Conservation (phyloP, 2,329 filamentous ascomycete species). For the Erysiphe neolycopersici region DNA sequence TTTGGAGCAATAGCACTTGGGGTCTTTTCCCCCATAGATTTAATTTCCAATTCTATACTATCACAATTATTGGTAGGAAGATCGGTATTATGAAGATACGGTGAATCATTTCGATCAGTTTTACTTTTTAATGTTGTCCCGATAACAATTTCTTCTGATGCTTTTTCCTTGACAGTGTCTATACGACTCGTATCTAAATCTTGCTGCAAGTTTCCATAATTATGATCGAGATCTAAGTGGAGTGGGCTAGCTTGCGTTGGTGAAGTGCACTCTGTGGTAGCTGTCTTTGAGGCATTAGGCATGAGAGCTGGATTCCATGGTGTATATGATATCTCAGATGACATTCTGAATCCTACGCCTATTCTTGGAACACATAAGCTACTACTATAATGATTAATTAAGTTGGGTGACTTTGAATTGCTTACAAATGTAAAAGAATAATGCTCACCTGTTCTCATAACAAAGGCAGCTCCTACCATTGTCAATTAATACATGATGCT, state of each 20-base stretch:
- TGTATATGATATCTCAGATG: constrained; percentile 18
- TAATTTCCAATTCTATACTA: neutral
- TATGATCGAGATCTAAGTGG: neutral
- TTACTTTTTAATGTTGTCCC: neutral
- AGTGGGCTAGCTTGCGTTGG: constrained; percentile 1
- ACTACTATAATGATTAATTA: neutral
- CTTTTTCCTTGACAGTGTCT: neutral
- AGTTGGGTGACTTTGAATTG: neutral
- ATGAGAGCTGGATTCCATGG: constrained; percentile 26
- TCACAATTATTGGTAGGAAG: neutral
- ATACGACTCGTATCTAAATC: neutral
- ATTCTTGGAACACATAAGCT: neutral
- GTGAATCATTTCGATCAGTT: neutral
- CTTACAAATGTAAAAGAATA: too few relatives aligned
- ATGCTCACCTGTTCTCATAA: too few relatives aligned
- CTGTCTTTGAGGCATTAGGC: constrained; percentile 17
- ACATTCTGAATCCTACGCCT: constrained; percentile 15
- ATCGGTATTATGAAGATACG: neutral
- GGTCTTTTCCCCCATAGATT: neutral
- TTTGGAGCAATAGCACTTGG: neutral
- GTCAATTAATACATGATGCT: too few relatives aligned
- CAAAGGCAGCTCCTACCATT: too few relatives aligned
- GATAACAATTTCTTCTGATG: neutral
- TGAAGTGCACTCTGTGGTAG: constrained; percentile 2
- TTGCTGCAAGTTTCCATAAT: neutral